A percentile compares a stretch with the other conserved stretches of the same genome.
These are phyloP conservation scores for Epichloe festucae DNA, from an alignment of 2,329 filamentous ascomycete species.

Conservation along the genomic window DNA sequence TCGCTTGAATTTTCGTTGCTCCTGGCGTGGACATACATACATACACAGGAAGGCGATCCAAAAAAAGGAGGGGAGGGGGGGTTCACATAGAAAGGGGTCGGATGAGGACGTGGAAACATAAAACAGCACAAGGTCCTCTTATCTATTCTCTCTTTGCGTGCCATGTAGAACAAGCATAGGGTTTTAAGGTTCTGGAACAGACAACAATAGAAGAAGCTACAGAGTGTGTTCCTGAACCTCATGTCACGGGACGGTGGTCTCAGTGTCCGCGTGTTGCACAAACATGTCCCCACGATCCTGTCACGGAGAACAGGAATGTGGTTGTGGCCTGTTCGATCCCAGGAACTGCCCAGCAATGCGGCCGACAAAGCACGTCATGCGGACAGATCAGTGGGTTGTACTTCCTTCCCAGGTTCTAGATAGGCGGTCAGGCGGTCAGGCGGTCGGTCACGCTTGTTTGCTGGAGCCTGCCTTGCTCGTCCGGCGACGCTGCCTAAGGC, in stretches of 20 bases:
- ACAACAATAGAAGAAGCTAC: neutral
- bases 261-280: neutral
- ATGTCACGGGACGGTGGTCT: neutral
- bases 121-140: neutral
- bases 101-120: neutral
- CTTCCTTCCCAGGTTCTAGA: neutral
- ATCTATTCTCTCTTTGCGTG: neutral
- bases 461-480: neutral
- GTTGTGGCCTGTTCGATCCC: neutral
- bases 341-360: neutral
- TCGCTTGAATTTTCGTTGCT: neutral
- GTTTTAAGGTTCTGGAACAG: neutral
- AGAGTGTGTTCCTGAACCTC: neutral
- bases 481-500: conserved; percentile 25
- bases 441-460: neutral
- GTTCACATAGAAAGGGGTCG: neutral
- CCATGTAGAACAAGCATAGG: neutral
- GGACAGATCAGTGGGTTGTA: neutral
- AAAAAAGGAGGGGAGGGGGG: neutral
- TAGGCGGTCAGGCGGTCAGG: neutral
- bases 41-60: neutral
- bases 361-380: neutral
- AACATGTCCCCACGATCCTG: neutral
- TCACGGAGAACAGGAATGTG: neutral
- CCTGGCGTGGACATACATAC: neutral